These are phyloP conservation scores for Zangia roseola DNA, from an alignment of 768 basidiomycete genomes.

Conservation along the genomic window DNA sequence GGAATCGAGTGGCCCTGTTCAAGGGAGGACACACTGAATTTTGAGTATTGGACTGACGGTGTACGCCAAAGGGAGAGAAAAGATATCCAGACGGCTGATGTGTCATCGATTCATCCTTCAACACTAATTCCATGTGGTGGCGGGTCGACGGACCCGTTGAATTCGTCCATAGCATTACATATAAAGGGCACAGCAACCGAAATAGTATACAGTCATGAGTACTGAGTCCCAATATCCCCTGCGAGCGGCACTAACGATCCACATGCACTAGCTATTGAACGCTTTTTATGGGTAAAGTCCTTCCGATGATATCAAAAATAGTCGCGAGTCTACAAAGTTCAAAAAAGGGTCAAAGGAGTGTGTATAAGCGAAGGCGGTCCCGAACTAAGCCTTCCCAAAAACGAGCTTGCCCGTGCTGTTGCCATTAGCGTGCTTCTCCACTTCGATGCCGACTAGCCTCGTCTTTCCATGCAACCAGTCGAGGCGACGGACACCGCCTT, in stretches of 20 bases:
- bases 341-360: conserved; percentile 3
- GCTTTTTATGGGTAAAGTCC: background rate
- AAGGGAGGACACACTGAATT: too few relatives aligned
- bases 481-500: conserved; percentile 62
- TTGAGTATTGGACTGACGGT: too few relatives aligned
- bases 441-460: conserved; percentile 57
- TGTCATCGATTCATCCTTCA: too few relatives aligned
- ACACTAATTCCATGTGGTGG: too few relatives aligned
- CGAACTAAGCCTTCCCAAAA: conserved; percentile 42
- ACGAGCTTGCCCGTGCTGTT: conserved; percentile 47
- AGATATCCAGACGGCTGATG: too few relatives aligned
- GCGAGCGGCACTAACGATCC: conserved; percentile 6
- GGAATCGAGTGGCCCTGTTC: too few relatives aligned
- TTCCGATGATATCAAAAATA: conserved; percentile 4
- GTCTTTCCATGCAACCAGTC: conserved; percentile 68
- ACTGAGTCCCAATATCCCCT: conserved; percentile 20
- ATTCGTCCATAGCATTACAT: too few relatives aligned
- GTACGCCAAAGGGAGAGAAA: too few relatives aligned
- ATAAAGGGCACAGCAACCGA: too few relatives aligned
- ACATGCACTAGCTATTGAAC: conserved; percentile 10
- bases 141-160: too few relatives aligned
- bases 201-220: too few relatives aligned
- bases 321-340: background rate
- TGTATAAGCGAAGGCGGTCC: background rate
- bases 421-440: conserved; percentile 44